These are phyloP conservation scores for Yueomyces sinensis DNA, from an alignment of 805 yeast species.

Conservation along the genomic window DNA sequence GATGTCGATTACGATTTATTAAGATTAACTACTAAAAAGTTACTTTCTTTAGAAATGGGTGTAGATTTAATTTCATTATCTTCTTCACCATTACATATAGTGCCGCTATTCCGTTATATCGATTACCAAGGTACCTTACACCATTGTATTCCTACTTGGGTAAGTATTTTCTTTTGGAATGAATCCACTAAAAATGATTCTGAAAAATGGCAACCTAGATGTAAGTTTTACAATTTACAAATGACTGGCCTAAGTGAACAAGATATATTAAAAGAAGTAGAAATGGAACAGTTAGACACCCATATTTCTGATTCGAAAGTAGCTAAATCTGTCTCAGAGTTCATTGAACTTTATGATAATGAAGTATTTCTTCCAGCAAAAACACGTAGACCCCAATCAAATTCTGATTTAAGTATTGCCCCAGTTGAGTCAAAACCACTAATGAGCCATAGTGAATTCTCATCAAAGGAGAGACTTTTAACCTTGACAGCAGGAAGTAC, in stretches of 20 bases:
- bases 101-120: constrained; percentile 72
- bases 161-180: constrained; percentile 85
- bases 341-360: constrained; percentile 59
- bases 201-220: constrained; percentile 77
- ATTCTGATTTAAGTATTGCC: not conserved
- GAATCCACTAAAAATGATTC: constrained; percentile 30
- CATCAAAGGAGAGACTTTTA: not conserved
- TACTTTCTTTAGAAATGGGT: constrained; percentile 70
- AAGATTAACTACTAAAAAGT: constrained; percentile 58
- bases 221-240: constrained; percentile 88
- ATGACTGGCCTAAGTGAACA: constrained; percentile 98
- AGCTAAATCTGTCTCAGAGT: constrained; percentile 34
- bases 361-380: constrained; percentile 25
- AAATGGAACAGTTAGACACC: constrained; percentile 43
- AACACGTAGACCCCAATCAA: not conserved
- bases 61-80: constrained; percentile 81
- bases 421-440: not conserved
- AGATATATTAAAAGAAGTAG: constrained; percentile 52
- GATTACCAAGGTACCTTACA: constrained; percentile 37
- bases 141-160: constrained; percentile 88
- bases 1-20: constrained; percentile 79
- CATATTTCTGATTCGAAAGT: constrained; percentile 8
- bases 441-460: not conserved
- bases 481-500: not conserved
- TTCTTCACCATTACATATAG: constrained; percentile 83